Evolutionary conservation across 1,284 basidiomycete genomes (phyloP), one percentile per base, ranked within the genome.

Genomic region (Malassezia yamatoensis): DNA sequence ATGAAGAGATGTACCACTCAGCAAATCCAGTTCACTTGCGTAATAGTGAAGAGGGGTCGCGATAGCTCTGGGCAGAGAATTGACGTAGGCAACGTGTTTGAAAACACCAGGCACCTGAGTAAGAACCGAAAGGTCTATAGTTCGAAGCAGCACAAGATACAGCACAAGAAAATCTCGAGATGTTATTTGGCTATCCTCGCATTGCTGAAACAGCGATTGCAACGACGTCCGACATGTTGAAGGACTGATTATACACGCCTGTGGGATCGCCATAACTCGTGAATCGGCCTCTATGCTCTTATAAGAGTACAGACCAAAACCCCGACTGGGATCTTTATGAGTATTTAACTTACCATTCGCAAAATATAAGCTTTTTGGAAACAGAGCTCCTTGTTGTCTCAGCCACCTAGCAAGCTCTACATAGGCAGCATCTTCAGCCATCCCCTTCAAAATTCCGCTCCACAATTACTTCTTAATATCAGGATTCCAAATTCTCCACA

Each of bases 1-100:
- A 29, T 57, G 36, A 5, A 72, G 43, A 1, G 68, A 66, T 11
- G 70, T 70, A 4, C 43, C 60, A 6, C 49, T 32, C 4, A 72
- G 41, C 2, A 70, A 43, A 3, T 10, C 13, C 9, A 64, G 34
- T 42, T 72, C 70, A 1, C 59, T 35, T 0, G 38, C 15, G 0
- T 45, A 53, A 35, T 55, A 72, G 15, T 62, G 53, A 2, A 70
- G 20, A 5, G 66, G 62, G 0, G 65, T 70, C 5, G 45, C 46
- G 45, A 67, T 59, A 3, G 1, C 10, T 7, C 24, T 20, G 0
- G 69, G 69, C 1, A 72, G 48, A 7, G 62, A 33, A 2, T 29
- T 24, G 3, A 70, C 59, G 44, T 72, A 72, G 0, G 62, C 45
- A 3, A 49, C 35, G 35, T 66, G 68, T 6, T 10, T 6, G 6